Percentiles rank a stretch among this genome's conserved stretches.
Evolutionary conservation across 164 flowering plant species (phyloP).

Genomic region (Dillenia turbinata): DNA sequence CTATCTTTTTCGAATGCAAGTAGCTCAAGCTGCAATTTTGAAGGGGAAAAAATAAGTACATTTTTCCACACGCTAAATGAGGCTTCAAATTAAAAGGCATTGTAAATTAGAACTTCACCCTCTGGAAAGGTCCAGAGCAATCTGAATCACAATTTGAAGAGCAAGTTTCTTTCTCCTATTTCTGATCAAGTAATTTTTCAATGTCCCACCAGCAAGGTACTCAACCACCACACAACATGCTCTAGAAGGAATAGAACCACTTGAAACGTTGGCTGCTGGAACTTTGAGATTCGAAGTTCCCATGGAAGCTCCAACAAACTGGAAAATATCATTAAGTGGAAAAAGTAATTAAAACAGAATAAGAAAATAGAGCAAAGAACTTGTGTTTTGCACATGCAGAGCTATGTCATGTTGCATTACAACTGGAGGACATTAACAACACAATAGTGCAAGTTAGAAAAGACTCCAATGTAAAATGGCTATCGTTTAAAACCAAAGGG

Average conservation of each 20-base stretch:
- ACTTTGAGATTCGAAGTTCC: slow-evolving; percentile 78
- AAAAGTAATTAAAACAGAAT: too few relatives aligned
- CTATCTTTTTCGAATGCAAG: slow-evolving; percentile 77
- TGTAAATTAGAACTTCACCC: slow-evolving; percentile 10
- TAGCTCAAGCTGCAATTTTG: slow-evolving; percentile 59
- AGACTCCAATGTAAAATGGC: too few relatives aligned
- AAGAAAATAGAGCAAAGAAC: too few relatives aligned
- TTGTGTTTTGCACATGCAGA: too few relatives aligned
- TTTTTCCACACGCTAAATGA: not conserved
- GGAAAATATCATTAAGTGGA: slow-evolving; percentile 1
- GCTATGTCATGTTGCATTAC: too few relatives aligned
- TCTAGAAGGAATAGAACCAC: slow-evolving; percentile 45
- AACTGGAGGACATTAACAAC: too few relatives aligned
- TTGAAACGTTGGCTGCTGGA: slow-evolving; percentile 23
- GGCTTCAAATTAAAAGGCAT: not conserved
- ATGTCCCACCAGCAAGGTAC: slow-evolving; percentile 76
- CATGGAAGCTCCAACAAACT: slow-evolving; percentile 96
- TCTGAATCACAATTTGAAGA: slow-evolving; percentile 19
- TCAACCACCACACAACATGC: slow-evolving; percentile 97
- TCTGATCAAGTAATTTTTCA: slow-evolving; percentile 52
- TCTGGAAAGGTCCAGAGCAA: slow-evolving; percentile 26
- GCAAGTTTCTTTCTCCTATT: slow-evolving; percentile 29
- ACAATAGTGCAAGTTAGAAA: too few relatives aligned
- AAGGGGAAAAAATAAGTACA: not conserved
- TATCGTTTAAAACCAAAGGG: not conserved